These are phyloP conservation scores for Didymella sp. DNA, from an alignment of 2,329 filamentous ascomycete genomes.

Conservation along the genomic window DNA sequence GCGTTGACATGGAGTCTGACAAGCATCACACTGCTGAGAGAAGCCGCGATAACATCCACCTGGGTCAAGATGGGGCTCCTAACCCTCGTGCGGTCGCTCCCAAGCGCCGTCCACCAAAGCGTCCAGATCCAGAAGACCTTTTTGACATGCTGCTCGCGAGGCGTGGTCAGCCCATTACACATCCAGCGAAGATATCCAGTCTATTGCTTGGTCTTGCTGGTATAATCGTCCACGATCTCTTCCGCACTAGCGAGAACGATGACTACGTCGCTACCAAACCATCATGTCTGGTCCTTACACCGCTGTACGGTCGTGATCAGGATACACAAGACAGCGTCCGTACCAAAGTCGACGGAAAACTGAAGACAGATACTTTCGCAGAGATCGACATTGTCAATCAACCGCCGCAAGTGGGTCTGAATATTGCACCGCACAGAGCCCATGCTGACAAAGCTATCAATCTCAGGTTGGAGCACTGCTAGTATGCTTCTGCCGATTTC, in stretches of 20 bases:
- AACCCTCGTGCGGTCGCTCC: slow-evolving; percentile 69
- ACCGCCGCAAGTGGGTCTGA: not conserved
- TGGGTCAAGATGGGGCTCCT: slow-evolving; percentile 63
- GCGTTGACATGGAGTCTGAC: not conserved
- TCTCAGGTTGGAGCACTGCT: not conserved
- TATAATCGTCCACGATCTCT: not conserved
- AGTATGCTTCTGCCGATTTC: not conserved
- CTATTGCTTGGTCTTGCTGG: not conserved
- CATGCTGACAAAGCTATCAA: not conserved
- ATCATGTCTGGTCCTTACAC: not conserved
- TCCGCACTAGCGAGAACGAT: not conserved
- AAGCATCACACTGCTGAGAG: slow-evolving; percentile 43
- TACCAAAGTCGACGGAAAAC: not conserved
- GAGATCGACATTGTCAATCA: not conserved
- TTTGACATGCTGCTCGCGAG: not conserved
- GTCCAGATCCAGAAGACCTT: slow-evolving; percentile 57
- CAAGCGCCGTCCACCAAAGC: slow-evolving; percentile 59
- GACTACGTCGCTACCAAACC: not conserved
- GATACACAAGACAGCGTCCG: not conserved
- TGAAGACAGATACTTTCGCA: not conserved
- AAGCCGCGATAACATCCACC: slow-evolving; percentile 61
- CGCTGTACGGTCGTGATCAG: not conserved
- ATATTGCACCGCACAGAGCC: not conserved
- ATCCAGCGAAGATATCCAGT: not conserved
- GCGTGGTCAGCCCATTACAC: not conserved